phyloP scores from a whole-genome alignment of 169 alveolate genomes.

The Plasmodium relictum region DNA sequence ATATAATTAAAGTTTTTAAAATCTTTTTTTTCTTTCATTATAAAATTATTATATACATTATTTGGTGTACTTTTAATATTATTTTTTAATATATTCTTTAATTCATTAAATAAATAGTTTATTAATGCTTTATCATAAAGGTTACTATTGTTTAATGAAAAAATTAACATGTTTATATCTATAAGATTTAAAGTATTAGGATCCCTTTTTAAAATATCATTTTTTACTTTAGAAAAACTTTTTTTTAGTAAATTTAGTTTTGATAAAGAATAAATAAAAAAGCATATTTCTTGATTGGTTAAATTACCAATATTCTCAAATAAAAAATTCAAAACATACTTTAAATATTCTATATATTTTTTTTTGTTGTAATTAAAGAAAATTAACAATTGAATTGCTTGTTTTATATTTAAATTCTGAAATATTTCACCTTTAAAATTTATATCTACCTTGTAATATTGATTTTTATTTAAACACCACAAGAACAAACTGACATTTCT shows the following conservation, averaged over 20 bases:
- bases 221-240: conserved; percentile 21
- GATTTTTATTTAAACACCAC: conserved; percentile 65
- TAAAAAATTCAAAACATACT: conserved; percentile 41
- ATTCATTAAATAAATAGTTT: conserved; percentile 20
- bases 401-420: conserved; percentile 65
- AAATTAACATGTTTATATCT: conserved; percentile 50
- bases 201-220: conserved; percentile 31
- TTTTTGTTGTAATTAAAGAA: conserved; percentile 62
- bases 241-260: conserved; percentile 43
- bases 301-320: conserved; percentile 27
- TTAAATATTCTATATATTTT: conserved; percentile 52
- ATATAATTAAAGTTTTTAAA: conserved; percentile 30
- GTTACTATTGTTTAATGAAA: conserved; percentile 54
- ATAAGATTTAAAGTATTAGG: conserved; percentile 16
- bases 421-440: conserved; percentile 38
- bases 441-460: conserved; percentile 39
- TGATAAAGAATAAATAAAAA: conserved; percentile 44
- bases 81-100: conserved; percentile 17
- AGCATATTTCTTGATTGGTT: conserved; percentile 59
- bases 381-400: conserved; percentile 63
- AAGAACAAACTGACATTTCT: conserved; percentile 65
- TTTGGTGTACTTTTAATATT: not conserved
- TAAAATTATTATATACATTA: not conserved
- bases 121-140: conserved; percentile 33
- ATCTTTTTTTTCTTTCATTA: not conserved